Base-by-base conservation (phyloP, 495 filamentous ascomycete species). In the Penicillium salamii region DNA sequence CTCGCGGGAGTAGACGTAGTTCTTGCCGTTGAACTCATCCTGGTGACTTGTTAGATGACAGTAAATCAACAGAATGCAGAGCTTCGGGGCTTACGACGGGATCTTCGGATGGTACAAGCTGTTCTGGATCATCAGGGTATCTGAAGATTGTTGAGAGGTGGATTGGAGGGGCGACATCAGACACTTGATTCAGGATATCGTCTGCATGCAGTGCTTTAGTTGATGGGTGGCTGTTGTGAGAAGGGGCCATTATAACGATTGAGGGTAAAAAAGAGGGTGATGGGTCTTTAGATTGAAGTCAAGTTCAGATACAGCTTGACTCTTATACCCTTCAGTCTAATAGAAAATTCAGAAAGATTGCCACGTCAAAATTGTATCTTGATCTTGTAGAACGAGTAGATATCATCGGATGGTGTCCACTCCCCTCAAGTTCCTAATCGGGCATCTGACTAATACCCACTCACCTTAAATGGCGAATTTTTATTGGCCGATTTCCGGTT, bases 81-180 rank as follows among this genome's bases (percentile, higher is more conserved):
- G 5, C 17, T 11, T 26, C 14, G 14, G 12, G 13, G 49, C 60
- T 11, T 49, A 63, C 60, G 14, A 63, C 53, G 3, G 58, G 55
- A 40, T 78, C 69, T 14, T 63, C 55, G 11, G 63, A 59, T 8
- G 73, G 65, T 33, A 61, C 46, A 17, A 91, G 75, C 3, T 80
- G 52, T 11, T 83, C 72, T 2, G 87, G 88, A 62, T 90, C 72
- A 12, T 67, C 55, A 28, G 78, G 69, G 62, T 93, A 95, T 55
- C 88, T 80, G 71, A 86, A 95, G 15, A 81, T 95, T 4, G 90
- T 91, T 15, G 88, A 89, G 48, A 90, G 78, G 65, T 93, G 90
- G 57, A 95, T 77, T 3, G 89, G 76, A 20, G 90, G 89, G 20
- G 90, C 86, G 33, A 95, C 85, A 56, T 89, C 87, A 37, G 76